Base-by-base conservation (phyloP, 129 eudicot genomes). In the Centella asiatica region DNA sequence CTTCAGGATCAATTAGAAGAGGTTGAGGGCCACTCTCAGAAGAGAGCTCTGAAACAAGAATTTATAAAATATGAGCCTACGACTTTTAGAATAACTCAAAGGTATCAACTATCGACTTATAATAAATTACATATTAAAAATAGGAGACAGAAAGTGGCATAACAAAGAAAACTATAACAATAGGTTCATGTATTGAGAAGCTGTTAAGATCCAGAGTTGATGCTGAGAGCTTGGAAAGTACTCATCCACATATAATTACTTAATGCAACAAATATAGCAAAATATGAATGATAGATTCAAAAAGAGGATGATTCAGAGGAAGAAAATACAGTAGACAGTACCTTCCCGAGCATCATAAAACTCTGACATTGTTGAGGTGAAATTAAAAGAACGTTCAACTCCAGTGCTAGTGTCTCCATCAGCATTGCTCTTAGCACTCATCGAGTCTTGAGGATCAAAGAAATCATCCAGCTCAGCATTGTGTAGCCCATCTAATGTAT, bases 301-400 rank as follows among this genome's bases (percentile, higher is more conserved):
- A n/a, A 14, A 36, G 20, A 34, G 23, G n/a, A n/a, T n/a, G n/a
- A n/a, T n/a, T n/a, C n/a, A n/a, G n/a, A n/a, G n/a, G n/a, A 13
- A 2, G 9, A 34, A 14, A 31, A 60, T 40, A 44, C 17, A 36
- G 14, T 28, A 31, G 65, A 49, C n/a, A n/a, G n/a, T 78, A 90
- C 97, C 97, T 79, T 90, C 97, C 90, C 94, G 79, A 47, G 97
- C 97, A 87, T 90, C 97, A 79, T 69, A 90, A 71, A 86, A 90
- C 85, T 86, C 95, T 36, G 85, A 72, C 62, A 67, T 37, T 13
- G 90, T 84, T 18, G 88, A 73, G 49, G 68, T 22, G 40, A 60
- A 44, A 62, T 34, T 69, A 51, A 73, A 64, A 33, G 78, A 45
- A 55, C 72, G 80, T 19, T 90, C 95, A 20, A 61, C 51, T 66